Evolutionary conservation across 495 filamentous ascomycete genomes (phyloP).

Genomic region (Aspergillus carlsbadensis): DNA sequence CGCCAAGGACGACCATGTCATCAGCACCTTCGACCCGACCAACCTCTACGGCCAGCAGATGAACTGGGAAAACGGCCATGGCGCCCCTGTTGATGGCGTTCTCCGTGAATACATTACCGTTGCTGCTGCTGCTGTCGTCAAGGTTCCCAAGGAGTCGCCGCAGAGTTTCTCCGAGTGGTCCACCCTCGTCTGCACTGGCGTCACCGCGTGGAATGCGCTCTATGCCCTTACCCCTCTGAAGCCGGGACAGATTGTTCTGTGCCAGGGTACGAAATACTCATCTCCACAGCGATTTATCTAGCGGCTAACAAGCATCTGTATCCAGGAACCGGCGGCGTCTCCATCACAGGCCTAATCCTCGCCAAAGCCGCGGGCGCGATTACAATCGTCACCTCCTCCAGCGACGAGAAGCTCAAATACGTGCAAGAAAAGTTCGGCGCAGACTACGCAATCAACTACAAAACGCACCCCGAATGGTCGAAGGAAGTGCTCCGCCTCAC

Average conservation of each 20-base stretch:
- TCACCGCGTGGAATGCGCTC: slow-evolving; percentile 75
- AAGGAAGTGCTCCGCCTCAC: slow-evolving; percentile 60
- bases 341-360: slow-evolving; percentile 68
- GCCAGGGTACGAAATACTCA: slow-evolving; percentile 61
- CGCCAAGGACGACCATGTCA: slow-evolving; percentile 62
- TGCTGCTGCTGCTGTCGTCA: slow-evolving; percentile 59
- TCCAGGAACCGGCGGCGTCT: slow-evolving; percentile 66
- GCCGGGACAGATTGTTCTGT: slow-evolving; percentile 63
- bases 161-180: slow-evolving; percentile 54
- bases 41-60: slow-evolving; percentile 51
- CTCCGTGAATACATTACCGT: slow-evolving; percentile 64
- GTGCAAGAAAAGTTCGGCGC: slow-evolving; percentile 52
- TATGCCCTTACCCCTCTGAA: slow-evolving; percentile 55
- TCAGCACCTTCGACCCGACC: slow-evolving; percentile 67
- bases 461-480: slow-evolving; percentile 59
- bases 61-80: no score
- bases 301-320: not conserved
- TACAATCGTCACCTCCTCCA: slow-evolving; percentile 69
- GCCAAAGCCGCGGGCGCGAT: slow-evolving; percentile 71
- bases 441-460: slow-evolving; percentile 58
- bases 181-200: slow-evolving; percentile 54
- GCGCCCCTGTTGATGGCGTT: slow-evolving; percentile 12
- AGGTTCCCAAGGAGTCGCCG: slow-evolving; percentile 55
- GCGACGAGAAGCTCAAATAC: slow-evolving; percentile 56
- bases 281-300: not conserved